Conservation (phyloP, 306 rosid species). For the Sicyos baderoa region DNA sequence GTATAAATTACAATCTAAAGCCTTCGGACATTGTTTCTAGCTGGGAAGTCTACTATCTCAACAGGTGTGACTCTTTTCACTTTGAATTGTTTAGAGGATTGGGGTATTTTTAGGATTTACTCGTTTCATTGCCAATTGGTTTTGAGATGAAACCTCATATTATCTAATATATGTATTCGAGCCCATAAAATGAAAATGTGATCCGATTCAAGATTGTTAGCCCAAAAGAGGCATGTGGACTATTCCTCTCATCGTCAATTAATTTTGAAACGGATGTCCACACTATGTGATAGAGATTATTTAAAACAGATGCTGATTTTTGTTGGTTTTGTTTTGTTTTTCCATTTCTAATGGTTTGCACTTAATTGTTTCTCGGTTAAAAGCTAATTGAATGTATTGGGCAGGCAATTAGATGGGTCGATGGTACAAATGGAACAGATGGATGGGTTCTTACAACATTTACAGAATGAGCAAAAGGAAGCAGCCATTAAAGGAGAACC, state of each 20-base stretch:
- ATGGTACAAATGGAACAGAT: slow-evolving; percentile 51
- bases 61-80: slow-evolving; percentile 52
- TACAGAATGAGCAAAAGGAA: slow-evolving; percentile 60
- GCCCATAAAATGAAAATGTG: too few species aligned
- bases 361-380: not conserved
- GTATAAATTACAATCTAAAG: slow-evolving; percentile 60
- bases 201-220: too few species aligned
- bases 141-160: too few species aligned
- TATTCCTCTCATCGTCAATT: too few species aligned
- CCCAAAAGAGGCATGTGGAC: too few species aligned
- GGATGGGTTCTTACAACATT: slow-evolving; percentile 70
- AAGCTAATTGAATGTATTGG: slow-evolving; percentile 2
- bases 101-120: too few species aligned
- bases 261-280: too few species aligned
- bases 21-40: slow-evolving; percentile 74
- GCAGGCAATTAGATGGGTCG: slow-evolving; percentile 56
- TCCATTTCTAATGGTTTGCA: not conserved
- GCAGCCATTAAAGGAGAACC: slow-evolving; percentile 48
- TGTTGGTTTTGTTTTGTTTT: not conserved
- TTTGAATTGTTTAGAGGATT: not conserved
- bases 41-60: slow-evolving; percentile 90
- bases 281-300: not conserved
- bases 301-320: not conserved
- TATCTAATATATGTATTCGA: too few species aligned
- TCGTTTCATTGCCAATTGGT: too few species aligned